Percentiles rank a stretch among this genome's conserved stretches.
Evolutionary conservation across 495 filamentous ascomycete species (phyloP).

Genomic region (Rhypophila decipiens): DNA sequence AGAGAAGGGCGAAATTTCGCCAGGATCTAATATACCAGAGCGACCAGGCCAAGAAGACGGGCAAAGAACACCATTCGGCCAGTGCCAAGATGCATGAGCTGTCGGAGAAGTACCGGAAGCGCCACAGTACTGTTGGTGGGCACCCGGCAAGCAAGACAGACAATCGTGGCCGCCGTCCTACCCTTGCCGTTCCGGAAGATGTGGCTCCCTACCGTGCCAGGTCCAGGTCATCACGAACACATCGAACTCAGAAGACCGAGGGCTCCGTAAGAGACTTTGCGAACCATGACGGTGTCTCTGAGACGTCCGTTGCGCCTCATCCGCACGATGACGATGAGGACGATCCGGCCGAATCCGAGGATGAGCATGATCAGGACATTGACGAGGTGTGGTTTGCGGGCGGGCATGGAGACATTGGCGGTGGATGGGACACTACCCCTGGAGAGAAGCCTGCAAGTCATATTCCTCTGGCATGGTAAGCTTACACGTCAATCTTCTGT

Average conservation of each 20-base stretch:
- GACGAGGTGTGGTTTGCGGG: constrained; percentile 83
- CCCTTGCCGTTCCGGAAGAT: constrained; percentile 12
- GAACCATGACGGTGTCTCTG: constrained; percentile 22
- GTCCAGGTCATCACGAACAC: constrained; percentile 29
- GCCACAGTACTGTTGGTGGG: neutral
- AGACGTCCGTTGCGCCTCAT: constrained; percentile 15
- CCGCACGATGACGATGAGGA: constrained; percentile 27
- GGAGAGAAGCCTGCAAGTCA: constrained; percentile 62
- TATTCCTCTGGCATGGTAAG: constrained; percentile 70
- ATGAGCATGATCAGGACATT: constrained; percentile 62
- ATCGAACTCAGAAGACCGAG: constrained; percentile 7
- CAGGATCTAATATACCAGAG: constrained; percentile 67
- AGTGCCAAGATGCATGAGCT: constrained; percentile 36
- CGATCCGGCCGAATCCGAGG: constrained; percentile 43
- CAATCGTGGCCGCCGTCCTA: constrained; percentile 12
- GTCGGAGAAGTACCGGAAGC: constrained; percentile 32
- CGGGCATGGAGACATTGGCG: constrained; percentile 76
- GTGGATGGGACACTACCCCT: constrained; percentile 63
- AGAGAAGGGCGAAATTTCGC: constrained; percentile 62
- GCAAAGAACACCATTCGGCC: constrained; percentile 25
- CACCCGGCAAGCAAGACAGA: neutral
- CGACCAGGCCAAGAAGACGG: constrained; percentile 25
- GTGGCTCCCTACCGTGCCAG: constrained; percentile 39
- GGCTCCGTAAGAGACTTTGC: no score
- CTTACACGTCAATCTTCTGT: no score